Evolutionary conservation across 1,139 yeast species (phyloP), one percentile per base, ranked within the genome.

Genomic region (Wickerhamomyces sp.): DNA sequence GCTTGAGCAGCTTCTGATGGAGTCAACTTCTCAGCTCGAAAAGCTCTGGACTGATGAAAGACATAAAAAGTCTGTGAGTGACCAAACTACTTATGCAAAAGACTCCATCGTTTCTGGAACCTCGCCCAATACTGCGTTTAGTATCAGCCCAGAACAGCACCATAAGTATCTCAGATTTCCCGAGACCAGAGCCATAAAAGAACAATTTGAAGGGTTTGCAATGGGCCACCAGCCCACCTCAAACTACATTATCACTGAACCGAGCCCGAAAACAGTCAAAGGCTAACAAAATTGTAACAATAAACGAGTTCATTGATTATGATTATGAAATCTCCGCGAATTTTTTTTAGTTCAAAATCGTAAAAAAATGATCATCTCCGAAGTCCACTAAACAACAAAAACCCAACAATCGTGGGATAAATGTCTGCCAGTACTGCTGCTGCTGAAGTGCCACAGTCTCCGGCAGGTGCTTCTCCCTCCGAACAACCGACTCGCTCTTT

Each of bases 401-500:
- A n/a, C n/a, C n/a, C n/a, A n/a, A n/a, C n/a, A n/a, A n/a, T n/a
- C n/a, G n/a, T n/a, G n/a, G n/a, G n/a, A n/a, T n/a, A n/a, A n/a
- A 24, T 17, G 20, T 13, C 31, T 4, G 7, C 21, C 13, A n/a
- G 14, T 12, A 12, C 33, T 4, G 25, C 25, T 8, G 5, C 25
- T 7, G 6, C 24, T 4, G 13, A 10, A 6, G n/a, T n/a, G n/a
- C n/a, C n/a, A n/a, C n/a, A n/a, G n/a, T n/a, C n/a, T n/a, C n/a
- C n/a, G n/a, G n/a, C n/a, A n/a, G n/a, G n/a, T n/a, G n/a, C n/a
- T n/a, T 24, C 27, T 24, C 27, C 27, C 10, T 12, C 5, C 13
- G 27, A 24, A 12, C 40, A 41, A 42, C 39, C 43, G 7, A 42
- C 47, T 3, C 46, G 42, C 14, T 54, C 62, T 7, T 74, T 72